phyloP scores from a whole-genome alignment of 306 rosid species.

The Psophocarpus tetragonolobus region DNA sequence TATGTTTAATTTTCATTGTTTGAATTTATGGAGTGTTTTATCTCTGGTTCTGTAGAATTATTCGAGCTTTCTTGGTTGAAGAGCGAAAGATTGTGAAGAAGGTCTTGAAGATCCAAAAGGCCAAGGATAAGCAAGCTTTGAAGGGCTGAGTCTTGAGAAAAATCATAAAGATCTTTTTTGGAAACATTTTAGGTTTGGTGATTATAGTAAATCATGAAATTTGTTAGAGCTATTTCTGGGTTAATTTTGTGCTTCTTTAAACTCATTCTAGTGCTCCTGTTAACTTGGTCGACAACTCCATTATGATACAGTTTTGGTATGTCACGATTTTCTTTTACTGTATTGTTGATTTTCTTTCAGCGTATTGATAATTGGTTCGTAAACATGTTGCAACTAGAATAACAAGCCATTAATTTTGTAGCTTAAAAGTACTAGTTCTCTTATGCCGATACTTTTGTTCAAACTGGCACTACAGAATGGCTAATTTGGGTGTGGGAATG shows the following conservation, averaged over 20 bases:
- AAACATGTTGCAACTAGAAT: neutral
- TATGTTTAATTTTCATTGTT: neutral
- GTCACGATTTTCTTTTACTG: slow-evolving; percentile 19
- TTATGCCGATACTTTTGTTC: neutral
- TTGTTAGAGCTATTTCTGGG: slow-evolving; percentile 18
- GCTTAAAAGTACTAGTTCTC: neutral
- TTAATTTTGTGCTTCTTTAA: slow-evolving; percentile 26
- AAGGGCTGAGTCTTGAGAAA: slow-evolving; percentile 36
- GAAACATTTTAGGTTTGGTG: slow-evolving; percentile 37
- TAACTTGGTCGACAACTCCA: slow-evolving; percentile 38
- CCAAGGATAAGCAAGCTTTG: slow-evolving; percentile 53
- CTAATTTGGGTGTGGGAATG: neutral
- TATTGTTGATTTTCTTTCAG: neutral
- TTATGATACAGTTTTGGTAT: slow-evolving; percentile 46
- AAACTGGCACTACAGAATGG: neutral
- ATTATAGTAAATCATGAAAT: slow-evolving; percentile 11
- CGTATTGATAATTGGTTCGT: neutral
- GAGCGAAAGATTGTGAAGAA: slow-evolving; percentile 72
- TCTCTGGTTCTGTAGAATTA: slow-evolving; percentile 42
- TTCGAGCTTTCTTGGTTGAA: slow-evolving; percentile 64
- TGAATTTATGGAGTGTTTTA: neutral
- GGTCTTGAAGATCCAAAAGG: slow-evolving; percentile 68
- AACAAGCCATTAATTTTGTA: neutral
- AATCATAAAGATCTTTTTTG: slow-evolving; percentile 6
- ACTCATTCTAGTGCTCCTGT: neutral